Evolutionary conservation across 2,329 filamentous ascomycete genomes (phyloP).

Genomic region (Pezizomycotina sp.): DNA sequence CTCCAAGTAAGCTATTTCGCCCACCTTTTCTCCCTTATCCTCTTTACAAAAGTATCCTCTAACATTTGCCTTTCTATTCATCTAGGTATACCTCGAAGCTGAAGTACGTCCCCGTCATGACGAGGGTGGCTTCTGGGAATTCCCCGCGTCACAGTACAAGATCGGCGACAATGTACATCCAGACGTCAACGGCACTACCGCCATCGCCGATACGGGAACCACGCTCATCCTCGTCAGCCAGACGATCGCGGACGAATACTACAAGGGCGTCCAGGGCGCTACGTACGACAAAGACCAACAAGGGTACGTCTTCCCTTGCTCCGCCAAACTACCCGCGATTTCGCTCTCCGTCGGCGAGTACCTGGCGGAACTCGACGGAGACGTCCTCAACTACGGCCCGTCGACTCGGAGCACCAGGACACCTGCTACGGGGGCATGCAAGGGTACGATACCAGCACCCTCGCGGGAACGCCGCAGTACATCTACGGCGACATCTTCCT

Average conservation of each 20-base stretch:
- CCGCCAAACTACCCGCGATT: conserved; percentile 38
- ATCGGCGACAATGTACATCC: conserved; percentile 34
- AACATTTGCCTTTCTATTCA: too few species aligned
- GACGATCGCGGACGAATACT: conserved; percentile 42
- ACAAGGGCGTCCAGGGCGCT: conserved; percentile 39
- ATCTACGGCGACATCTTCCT: conserved; percentile 68
- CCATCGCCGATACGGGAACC: conserved; percentile 56
- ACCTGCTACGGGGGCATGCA: conserved; percentile 74
- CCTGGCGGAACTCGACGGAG: conserved; percentile 38
- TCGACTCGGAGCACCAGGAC: too few species aligned
- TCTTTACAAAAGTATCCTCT: too few species aligned
- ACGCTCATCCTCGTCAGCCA: conserved; percentile 46
- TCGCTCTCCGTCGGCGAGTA: conserved; percentile 38
- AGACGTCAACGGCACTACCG: conserved; percentile 28
- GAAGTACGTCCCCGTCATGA: conserved; percentile 36
- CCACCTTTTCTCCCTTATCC: too few species aligned
- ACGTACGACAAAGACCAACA: conserved; percentile 34
- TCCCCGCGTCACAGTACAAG: conserved; percentile 40
- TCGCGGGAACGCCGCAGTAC: conserved; percentile 40
- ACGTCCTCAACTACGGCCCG: conserved; percentile 40
- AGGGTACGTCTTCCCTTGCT: conserved; percentile 41
- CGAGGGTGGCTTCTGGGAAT: conserved; percentile 41
- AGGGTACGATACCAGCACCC: conserved; percentile 28
- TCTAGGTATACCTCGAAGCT: conserved; percentile 43
- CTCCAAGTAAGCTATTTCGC: too few species aligned